These are phyloP conservation scores for Fraxinus paxiana DNA, from an alignment of 305 asterid species.

Conservation along the genomic window DNA sequence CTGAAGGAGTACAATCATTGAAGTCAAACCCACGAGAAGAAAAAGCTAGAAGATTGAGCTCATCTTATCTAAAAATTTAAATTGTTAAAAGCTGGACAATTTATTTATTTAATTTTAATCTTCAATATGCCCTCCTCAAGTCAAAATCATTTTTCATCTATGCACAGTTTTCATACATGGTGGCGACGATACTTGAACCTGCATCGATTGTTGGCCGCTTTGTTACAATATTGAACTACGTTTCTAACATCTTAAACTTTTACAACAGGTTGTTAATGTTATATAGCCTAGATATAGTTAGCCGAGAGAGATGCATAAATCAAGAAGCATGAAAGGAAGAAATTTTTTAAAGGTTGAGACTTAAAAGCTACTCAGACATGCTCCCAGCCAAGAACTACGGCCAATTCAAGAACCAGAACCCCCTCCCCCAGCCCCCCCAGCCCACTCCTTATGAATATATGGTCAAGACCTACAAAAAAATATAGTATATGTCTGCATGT, in stretches of 20 bases:
- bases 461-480: neutral
- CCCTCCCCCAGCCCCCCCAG: neutral
- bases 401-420: neutral
- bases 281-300: neutral
- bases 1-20: constrained; percentile 17
- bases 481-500: neutral
- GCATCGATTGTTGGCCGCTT: neutral
- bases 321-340: neutral
- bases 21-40: neutral
- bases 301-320: neutral
- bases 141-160: too few species aligned
- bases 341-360: neutral
- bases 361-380: neutral
- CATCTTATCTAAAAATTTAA: neutral
- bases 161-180: neutral
- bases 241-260: neutral
- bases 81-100: too few species aligned
- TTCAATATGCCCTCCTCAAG: neutral
- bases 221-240: neutral
- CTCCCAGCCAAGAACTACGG: neutral
- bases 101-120: too few species aligned
- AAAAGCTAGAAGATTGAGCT: neutral
- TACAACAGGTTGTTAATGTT: neutral
- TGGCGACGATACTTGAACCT: neutral
- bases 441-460: neutral